Evolutionary conservation across 2,329 filamentous ascomycete genomes (phyloP).

Genomic region (Taxawa tesnikishii): DNA sequence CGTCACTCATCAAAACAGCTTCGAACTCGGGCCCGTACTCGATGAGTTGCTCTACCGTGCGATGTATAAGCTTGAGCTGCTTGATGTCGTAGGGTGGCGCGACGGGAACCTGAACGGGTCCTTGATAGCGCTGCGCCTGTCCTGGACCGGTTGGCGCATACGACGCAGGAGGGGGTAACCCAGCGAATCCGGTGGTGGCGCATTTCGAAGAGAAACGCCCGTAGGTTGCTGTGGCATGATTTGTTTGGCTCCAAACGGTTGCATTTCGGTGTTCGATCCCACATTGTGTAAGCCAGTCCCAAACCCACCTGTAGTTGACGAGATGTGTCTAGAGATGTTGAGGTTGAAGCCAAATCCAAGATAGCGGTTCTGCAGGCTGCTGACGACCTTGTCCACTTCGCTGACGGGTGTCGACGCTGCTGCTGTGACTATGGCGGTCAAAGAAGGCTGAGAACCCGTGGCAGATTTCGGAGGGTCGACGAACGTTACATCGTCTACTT

Average conservation of each 20-base stretch:
- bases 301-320: conserved; percentile 37
- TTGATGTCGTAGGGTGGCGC: conserved; percentile 65
- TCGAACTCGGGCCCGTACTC: conserved; percentile 61
- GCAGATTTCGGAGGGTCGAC: conserved; percentile 37
- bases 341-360: conserved; percentile 76
- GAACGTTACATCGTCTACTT: conserved; percentile 63
- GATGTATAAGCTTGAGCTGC: conserved; percentile 74
- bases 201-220: conserved; percentile 29
- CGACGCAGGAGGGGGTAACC: conserved; percentile 64
- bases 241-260: conserved; percentile 63
- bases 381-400: conserved; percentile 73
- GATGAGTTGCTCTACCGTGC: conserved; percentile 62
- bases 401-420: conserved; percentile 69
- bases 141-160: conserved; percentile 57
- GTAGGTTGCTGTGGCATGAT: conserved; percentile 27
- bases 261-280: not conserved
- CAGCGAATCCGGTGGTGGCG: conserved; percentile 38
- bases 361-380: conserved; percentile 68
- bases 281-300: conserved; percentile 29
- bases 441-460: conserved; percentile 19
- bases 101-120: conserved; percentile 28
- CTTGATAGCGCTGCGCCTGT: conserved; percentile 33
- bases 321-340: conserved; percentile 52
- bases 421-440: conserved; percentile 66
- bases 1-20: conserved; percentile 76